phyloP scores from a whole-genome alignment of 805 yeast species.

The Candida peoriensis region DNA sequence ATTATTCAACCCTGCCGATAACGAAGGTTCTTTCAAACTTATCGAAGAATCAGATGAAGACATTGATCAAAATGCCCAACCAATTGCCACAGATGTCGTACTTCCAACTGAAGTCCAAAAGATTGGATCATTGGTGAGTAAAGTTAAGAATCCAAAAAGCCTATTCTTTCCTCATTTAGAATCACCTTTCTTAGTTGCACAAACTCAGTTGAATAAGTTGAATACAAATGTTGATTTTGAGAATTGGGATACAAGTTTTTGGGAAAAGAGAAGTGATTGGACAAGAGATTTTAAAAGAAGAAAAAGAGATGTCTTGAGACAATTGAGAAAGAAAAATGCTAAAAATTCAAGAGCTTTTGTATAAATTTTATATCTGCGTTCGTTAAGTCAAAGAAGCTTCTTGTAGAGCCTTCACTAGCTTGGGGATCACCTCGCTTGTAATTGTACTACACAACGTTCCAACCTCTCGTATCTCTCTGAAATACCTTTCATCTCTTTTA shows the following conservation, averaged over 20 bases:
- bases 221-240: constrained; percentile 29
- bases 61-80: constrained; percentile 33
- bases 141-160: constrained; percentile 37
- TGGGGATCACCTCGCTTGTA: too few species aligned
- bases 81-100: constrained; percentile 21
- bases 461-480: too few species aligned
- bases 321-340: constrained; percentile 40
- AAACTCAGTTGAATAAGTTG: constrained; percentile 67
- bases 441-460: too few species aligned
- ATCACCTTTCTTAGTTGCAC: constrained; percentile 85
- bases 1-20: constrained; percentile 46
- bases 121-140: constrained; percentile 18
- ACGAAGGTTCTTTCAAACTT: constrained; percentile 35
- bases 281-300: constrained; percentile 69
- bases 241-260: constrained; percentile 72
- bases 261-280: constrained; percentile 78
- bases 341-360: constrained; percentile 19
- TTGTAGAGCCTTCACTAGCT: too few species aligned
- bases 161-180: constrained; percentile 79
- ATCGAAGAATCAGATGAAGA: constrained; percentile 43
- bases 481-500: too few species aligned
- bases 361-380: too few species aligned
- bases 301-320: constrained; percentile 67
- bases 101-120: constrained; percentile 15
- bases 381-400: too few species aligned